Evolutionary conservation across 805 yeast species (phyloP).

Genomic region (Kodamaea neixiangensis): DNA sequence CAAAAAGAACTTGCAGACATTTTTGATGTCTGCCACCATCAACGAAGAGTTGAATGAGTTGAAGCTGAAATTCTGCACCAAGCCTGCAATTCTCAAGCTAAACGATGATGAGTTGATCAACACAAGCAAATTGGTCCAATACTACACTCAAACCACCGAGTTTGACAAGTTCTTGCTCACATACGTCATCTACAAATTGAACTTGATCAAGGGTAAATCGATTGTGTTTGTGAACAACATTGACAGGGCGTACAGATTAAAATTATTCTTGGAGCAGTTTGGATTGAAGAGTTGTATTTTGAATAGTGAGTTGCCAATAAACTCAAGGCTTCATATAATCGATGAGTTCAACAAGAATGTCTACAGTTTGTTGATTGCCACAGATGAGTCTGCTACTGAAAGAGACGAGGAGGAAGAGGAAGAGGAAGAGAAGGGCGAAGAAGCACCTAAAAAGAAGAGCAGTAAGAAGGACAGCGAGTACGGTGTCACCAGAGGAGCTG

Average conservation of each 20-base stretch:
- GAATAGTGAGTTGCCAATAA: constrained; percentile 89
- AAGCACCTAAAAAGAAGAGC: constrained; percentile 20
- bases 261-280: constrained; percentile 89
- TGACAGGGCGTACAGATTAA: constrained; percentile 92
- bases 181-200: constrained; percentile 88
- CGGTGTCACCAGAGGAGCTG: constrained; percentile 96
- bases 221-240: constrained; percentile 88
- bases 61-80: constrained; percentile 76
- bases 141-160: constrained; percentile 82
- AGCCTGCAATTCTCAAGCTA: constrained; percentile 78
- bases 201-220: constrained; percentile 87
- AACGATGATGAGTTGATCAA: constrained; percentile 63
- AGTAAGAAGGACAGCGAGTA: constrained; percentile 67
- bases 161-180: constrained; percentile 88
- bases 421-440: constrained; percentile 23
- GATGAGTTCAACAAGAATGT: constrained; percentile 92
- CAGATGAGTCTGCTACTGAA: constrained; percentile 75
- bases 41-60: constrained; percentile 80
- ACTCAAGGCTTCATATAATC: constrained; percentile 91
- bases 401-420: constrained; percentile 46
- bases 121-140: constrained; percentile 71
- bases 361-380: constrained; percentile 85
- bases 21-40: constrained; percentile 94
- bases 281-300: constrained; percentile 87
- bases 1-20: constrained; percentile 78